These are phyloP conservation scores for Crithidia bombi DNA, from an alignment of 208 protist species.

Conservation along the genomic window DNA sequence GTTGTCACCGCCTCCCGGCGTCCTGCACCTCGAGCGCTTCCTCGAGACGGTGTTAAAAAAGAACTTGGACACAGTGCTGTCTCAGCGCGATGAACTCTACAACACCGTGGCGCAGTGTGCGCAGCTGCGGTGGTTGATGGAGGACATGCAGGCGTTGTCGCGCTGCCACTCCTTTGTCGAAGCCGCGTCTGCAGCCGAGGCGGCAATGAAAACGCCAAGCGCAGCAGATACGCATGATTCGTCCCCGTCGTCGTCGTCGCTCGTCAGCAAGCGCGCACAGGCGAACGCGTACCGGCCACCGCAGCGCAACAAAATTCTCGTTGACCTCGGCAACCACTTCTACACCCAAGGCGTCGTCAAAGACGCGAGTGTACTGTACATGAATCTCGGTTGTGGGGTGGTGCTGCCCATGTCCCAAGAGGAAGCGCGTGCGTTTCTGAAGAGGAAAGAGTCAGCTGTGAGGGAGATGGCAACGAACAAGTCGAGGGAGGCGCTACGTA, in stretches of 20 bases:
- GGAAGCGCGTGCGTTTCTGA: constrained; percentile 59
- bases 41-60: constrained; percentile 63
- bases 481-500: constrained; percentile 62
- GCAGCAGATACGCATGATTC: background rate
- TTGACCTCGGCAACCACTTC: constrained; percentile 82
- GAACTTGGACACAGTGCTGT: constrained; percentile 51
- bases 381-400: constrained; percentile 86
- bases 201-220: background rate
- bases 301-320: constrained; percentile 66
- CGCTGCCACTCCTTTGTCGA: constrained; percentile 46
- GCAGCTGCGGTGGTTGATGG: constrained; percentile 67
- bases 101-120: constrained; percentile 64
- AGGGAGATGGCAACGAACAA: constrained; percentile 32
- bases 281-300: constrained; percentile 23
- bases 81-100: constrained; percentile 56
- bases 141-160: constrained; percentile 71
- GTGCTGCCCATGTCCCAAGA: constrained; percentile 69
- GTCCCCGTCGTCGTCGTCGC: constrained; percentile 1
- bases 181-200: constrained; percentile 21
- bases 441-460: constrained; percentile 61
- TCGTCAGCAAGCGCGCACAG: constrained; percentile 22
- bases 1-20: constrained; percentile 30
- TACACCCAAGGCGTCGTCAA: constrained; percentile 60
- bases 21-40: constrained; percentile 72
- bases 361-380: constrained; percentile 47